phyloP scores from a whole-genome alignment of 805 yeast genomes.

The Schwanniomyces vanrijiae region DNA sequence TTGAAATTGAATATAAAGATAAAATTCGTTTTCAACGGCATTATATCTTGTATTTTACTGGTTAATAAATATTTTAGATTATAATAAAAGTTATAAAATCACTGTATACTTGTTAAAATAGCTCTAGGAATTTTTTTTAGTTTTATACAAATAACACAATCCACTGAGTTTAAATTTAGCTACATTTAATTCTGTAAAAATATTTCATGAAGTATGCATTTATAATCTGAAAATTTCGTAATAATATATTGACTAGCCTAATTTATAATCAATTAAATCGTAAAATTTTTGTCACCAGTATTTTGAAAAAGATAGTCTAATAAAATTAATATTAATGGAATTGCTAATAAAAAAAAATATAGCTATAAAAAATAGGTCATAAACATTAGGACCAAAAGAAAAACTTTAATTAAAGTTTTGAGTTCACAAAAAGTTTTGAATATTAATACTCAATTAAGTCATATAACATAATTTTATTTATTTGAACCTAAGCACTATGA shows the following conservation, averaged over 20 bases:
- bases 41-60: no score
- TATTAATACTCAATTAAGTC: background rate
- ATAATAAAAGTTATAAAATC: no score
- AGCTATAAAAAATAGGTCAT: background rate
- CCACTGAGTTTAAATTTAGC: no score
- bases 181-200: no score
- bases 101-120: no score
- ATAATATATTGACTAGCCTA: conserved; percentile 4
- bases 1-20: no score
- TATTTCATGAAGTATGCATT: no score
- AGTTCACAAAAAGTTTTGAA: background rate
- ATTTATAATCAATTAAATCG: conserved; percentile 2
- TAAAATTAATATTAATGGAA: background rate
- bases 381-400: background rate
- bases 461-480: background rate
- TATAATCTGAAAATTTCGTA: no score
- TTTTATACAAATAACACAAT: no score
- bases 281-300: background rate
- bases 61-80: no score
- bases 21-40: no score
- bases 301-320: background rate
- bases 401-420: background rate
- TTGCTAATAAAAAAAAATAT: background rate
- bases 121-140: no score
- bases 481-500: background rate